Evolutionary conservation across 768 basidiomycete species (phyloP).

Genomic region (Lactifluus subvellereus): DNA sequence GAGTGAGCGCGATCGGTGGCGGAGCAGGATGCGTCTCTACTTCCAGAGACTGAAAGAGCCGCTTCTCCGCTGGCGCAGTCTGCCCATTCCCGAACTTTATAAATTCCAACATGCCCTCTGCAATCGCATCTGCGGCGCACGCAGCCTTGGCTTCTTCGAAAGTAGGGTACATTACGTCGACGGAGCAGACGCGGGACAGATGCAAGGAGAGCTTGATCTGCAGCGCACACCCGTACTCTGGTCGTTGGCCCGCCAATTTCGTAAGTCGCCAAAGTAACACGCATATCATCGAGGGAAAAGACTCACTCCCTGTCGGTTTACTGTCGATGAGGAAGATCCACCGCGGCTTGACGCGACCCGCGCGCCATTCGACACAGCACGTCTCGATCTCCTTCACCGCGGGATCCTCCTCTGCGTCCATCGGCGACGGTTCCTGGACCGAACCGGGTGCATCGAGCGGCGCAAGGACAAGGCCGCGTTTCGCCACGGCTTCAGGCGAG

Average conservation of each 20-base stretch:
- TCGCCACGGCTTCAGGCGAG: slow-evolving; percentile 36
- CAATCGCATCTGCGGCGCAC: slow-evolving; percentile 50
- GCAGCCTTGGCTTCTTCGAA: slow-evolving; percentile 42
- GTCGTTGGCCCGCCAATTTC: slow-evolving; percentile 23
- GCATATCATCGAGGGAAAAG: neutral
- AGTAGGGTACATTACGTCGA: slow-evolving; percentile 40
- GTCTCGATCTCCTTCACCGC: slow-evolving; percentile 43
- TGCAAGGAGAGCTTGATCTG: slow-evolving; percentile 49
- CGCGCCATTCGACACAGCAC: slow-evolving; percentile 51
- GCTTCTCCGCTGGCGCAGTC: slow-evolving; percentile 31
- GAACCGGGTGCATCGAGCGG: slow-evolving; percentile 28
- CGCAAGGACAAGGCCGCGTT: slow-evolving; percentile 32
- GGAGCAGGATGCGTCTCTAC: slow-evolving; percentile 17
- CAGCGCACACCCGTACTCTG: slow-evolving; percentile 47
- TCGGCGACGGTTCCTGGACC: slow-evolving; percentile 10
- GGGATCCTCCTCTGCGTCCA: slow-evolving; percentile 18
- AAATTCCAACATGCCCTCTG: slow-evolving; percentile 51
- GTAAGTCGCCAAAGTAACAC: neutral
- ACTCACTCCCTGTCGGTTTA: slow-evolving; percentile 39
- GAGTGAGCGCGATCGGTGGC: slow-evolving; percentile 27
- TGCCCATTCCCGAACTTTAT: slow-evolving; percentile 54
- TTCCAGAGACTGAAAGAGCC: slow-evolving; percentile 3
- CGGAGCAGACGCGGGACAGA: slow-evolving; percentile 47
- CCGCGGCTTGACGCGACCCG: slow-evolving; percentile 43
- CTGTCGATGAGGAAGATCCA: slow-evolving; percentile 49